A percentile compares a stretch with the other conserved stretches of the same genome.
phyloP scores from a whole-genome alignment of 2,329 filamentous ascomycete genomes.

The Penicillium griseofulvum region DNA sequence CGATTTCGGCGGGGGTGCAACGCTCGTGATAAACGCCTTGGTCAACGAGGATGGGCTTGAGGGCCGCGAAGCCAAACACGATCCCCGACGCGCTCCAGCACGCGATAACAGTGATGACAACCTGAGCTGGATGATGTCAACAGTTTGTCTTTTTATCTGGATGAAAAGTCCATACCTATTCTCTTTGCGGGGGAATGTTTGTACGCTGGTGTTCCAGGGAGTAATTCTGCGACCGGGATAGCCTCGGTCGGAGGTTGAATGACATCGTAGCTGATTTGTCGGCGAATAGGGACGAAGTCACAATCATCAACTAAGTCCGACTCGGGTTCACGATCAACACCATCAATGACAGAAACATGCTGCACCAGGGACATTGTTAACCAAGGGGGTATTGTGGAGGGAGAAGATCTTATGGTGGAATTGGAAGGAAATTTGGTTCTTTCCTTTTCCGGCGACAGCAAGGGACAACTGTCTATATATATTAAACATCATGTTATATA shows the following conservation, averaged over 20 bases:
- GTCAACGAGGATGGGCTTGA: conserved; percentile 74
- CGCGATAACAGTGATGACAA: conserved; percentile 64
- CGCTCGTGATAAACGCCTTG: conserved; percentile 68
- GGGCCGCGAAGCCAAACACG: conserved; percentile 79
- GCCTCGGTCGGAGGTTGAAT: conserved; percentile 38
- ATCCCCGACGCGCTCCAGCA: conserved; percentile 75
- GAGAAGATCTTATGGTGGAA: background rate
- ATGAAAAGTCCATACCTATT: conserved; percentile 24
- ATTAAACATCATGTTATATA: background rate
- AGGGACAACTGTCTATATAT: background rate
- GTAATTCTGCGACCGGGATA: conserved; percentile 38
- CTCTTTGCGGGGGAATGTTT: conserved; percentile 44
- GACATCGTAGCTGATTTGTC: conserved; percentile 42
- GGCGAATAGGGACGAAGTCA: conserved; percentile 19
- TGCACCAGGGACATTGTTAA: conserved; percentile 51
- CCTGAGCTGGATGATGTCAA: conserved; percentile 50
- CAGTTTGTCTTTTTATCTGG: background rate
- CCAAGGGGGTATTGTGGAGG: background rate
- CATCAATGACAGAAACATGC: conserved; percentile 51
- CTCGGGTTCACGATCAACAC: conserved; percentile 44
- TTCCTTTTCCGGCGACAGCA: background rate
- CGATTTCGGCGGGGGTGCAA: conserved; percentile 57
- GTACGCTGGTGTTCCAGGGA: conserved; percentile 48
- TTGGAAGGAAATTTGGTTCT: background rate
- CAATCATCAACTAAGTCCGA: conserved; percentile 14